Base-by-base conservation (phyloP, 305 asterid species). In the Euphrasia arctica region DNA sequence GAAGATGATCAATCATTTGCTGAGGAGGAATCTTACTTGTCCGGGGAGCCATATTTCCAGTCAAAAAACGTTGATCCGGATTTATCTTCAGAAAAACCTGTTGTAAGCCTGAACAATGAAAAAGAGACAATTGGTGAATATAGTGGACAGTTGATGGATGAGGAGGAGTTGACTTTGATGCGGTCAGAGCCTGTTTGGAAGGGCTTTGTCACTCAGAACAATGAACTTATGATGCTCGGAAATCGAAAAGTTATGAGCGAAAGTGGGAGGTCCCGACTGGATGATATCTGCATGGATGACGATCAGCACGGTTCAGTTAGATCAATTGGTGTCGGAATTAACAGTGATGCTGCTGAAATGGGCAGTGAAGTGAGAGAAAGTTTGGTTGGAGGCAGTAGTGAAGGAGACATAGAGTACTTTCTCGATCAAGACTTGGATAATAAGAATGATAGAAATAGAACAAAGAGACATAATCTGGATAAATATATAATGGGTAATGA, bases 111-210 rank as follows among this genome's bases (percentile, higher is more conserved):
- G 42, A 90, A 75, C 54, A 84, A 87, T 60, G 85, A 81, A 55
- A 75, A 39, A 39, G 43, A 7, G 43, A 10, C 43, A 39, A 84
- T 86, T 71, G 81, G 82, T 64, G 82, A 85, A 66, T 90, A 90
- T 74, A 95, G 86, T 81, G 99, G 97, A 60, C 97, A 85, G 73
- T 81, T 90, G 79, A 83, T 93, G 95, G 95, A 88, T 77, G 97
- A 80, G 62, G 91, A 84, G 79, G 97, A 93, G 78, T 74, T 93
- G 62, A 86, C 75, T 72, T 74, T 93, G 83, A 90, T 90, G 91
- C 89, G 82, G 43, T 71, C 95, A 34, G 97, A 90, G 67, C 97
- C 99, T 72, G 95, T 85, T 25, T 93, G 99, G 99, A 86, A 82
- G 88, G 97, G 99, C 61, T 88, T 93, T 72, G 97, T 93, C 12